Evolutionary conservation across 805 yeast genomes (phyloP).

Genomic region (Lipomyces yamanashiensis): DNA sequence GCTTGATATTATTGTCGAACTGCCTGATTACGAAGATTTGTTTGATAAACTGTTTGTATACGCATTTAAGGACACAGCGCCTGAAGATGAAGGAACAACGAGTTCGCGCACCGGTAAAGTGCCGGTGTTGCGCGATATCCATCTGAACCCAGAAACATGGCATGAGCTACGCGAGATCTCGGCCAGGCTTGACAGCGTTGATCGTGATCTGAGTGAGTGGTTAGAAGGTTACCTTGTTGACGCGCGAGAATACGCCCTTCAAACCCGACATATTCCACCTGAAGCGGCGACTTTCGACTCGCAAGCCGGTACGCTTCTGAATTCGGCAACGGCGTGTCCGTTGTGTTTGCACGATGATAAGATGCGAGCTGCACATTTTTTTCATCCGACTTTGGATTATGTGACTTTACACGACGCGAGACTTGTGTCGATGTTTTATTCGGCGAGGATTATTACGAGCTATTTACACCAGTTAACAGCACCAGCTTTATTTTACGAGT

Average conservation of each 20-base stretch:
- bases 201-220: slow-evolving; percentile 11
- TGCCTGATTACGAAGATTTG: slow-evolving; percentile 17
- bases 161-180: slow-evolving; percentile 1
- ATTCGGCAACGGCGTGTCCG: background rate
- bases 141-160: slow-evolving; percentile 7
- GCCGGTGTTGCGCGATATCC: slow-evolving; percentile 9
- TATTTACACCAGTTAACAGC: slow-evolving; percentile 11
- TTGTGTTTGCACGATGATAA: background rate
- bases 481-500: slow-evolving; percentile 1
- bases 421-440: slow-evolving; percentile 7
- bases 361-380: slow-evolving; percentile 18
- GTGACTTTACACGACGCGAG: slow-evolving; percentile 21
- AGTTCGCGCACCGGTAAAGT: background rate
- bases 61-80: background rate
- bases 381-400: slow-evolving; percentile 16
- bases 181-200: slow-evolving; percentile 2
- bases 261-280: background rate
- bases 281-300: background rate
- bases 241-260: slow-evolving; percentile 2
- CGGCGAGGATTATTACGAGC: slow-evolving; percentile 7
- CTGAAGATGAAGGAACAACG: background rate
- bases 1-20: slow-evolving; percentile 21
- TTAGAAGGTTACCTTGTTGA: background rate
- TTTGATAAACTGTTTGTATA: slow-evolving; percentile 7
- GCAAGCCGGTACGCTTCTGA: background rate